Conservation (phyloP, 164 flowering plant genomes). For the Aristolochia californica region DNA sequence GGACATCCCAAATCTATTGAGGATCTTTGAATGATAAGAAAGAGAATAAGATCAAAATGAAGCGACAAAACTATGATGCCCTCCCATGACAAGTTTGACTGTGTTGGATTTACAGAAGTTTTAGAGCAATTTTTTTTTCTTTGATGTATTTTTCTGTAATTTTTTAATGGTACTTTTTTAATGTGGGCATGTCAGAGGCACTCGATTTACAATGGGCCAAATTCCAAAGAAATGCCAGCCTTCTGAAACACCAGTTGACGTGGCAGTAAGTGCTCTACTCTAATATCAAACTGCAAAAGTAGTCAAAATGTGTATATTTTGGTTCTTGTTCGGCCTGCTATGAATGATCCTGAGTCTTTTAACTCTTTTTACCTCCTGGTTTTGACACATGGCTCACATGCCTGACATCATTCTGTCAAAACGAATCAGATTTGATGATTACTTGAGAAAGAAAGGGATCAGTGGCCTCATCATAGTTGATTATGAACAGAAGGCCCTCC, state of each 20-base stretch:
- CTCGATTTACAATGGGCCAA: conserved; percentile 45
- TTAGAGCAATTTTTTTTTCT: neutral
- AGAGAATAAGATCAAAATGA: conserved; percentile 48
- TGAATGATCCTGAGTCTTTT: too few relatives aligned
- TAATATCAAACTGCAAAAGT: too few relatives aligned
- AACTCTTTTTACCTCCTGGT: too few relatives aligned
- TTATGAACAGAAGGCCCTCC: conserved; percentile 65
- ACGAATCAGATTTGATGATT: conserved; percentile 59
- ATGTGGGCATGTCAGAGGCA: conserved; percentile 62
- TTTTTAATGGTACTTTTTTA: neutral
- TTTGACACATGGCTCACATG: neutral
- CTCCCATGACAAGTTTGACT: conserved; percentile 46
- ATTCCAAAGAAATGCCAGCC: conserved; percentile 53
- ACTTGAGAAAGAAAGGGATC: conserved; percentile 68
- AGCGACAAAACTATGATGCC: conserved; percentile 43
- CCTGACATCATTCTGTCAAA: neutral
- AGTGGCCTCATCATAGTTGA: conserved; percentile 59
- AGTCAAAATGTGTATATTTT: neutral
- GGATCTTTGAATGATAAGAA: conserved; percentile 67
- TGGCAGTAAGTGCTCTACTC: conserved; percentile 54
- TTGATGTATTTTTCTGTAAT: neutral
- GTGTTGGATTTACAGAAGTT: neutral
- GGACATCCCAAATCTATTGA: conserved; percentile 80
- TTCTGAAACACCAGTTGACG: conserved; percentile 55
- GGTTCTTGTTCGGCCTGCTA: neutral